Base-by-base conservation (phyloP, 306 rosid species). In the Hippophae rhamnoides region DNA sequence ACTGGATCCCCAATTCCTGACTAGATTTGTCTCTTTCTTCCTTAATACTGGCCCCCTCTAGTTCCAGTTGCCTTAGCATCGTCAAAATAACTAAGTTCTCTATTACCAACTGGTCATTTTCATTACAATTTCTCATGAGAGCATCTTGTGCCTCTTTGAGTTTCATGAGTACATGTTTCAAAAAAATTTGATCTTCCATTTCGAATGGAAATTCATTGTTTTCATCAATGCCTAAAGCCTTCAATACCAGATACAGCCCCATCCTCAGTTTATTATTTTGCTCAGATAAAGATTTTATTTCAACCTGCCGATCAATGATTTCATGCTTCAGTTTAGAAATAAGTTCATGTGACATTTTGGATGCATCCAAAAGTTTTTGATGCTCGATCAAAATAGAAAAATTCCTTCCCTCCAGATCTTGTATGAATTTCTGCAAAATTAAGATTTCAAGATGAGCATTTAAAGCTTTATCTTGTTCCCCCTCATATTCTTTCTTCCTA, bases 11-110 rank as follows among this genome's bases (percentile, higher is more conserved):
- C 66, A 76, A 77, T 77, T 81, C 77, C 26, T 56, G 66, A 66
- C 73, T 67, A 59, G 81, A 77, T n/a, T 68, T 13, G 26, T 73
- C 54, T 68, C 79, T 81, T 74, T 85, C 92, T 46, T 60, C 71
- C 78, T 67, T 68, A 55, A 78, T 63, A 65, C 63, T 62, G 57
- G 70, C 70, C 6, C 57, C 75, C 60, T 70, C 86, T 9, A 63
- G 67, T 65, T 80, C 74, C 64, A 87, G 57, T 72, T 85, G 96
- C 72, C 60, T 80, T 57, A 85, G 76, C 66, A 83, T 64, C 58
- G 79, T 48, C 54, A 74, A 56, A 71, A 84, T 78, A 81, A 92
- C 69, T 8, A 83, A 85, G 70, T 83, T 92, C 84, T 87, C 87
- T 62, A 79, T 43, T 46, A 77, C 66, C 61, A 76, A 51, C 57